Evolutionary conservation across 192 early-diverging fungal genomes (phyloP).

Genomic region (Funneliformis geosporum): DNA sequence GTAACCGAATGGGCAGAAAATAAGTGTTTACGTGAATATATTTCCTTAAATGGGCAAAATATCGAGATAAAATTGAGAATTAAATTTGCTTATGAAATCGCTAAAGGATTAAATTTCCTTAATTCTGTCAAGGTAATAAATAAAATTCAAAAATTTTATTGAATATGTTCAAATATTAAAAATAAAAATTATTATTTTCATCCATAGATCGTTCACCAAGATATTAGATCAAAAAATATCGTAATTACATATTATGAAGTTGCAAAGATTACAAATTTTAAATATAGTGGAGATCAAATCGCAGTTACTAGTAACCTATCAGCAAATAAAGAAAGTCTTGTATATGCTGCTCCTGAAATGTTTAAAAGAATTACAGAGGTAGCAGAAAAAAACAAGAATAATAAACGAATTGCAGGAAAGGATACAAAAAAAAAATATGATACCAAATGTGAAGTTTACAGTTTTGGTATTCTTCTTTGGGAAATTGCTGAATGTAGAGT

Average conservation of each 20-base stretch:
- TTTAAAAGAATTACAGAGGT: not conserved
- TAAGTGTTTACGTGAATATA: not conserved
- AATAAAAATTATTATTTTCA: not conserved
- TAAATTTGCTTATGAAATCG: not conserved
- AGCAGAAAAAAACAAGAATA: not conserved
- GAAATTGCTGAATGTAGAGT: not conserved
- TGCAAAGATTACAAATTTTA: not conserved
- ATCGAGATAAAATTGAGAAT: not conserved
- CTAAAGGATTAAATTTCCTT: not conserved
- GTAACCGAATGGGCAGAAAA: not conserved
- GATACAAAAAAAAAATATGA: not conserved
- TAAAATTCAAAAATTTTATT: no score
- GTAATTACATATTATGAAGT: not conserved
- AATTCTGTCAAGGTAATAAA: not conserved
- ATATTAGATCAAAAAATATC: not conserved
- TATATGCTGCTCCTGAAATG: not conserved
- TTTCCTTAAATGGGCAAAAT: not conserved
- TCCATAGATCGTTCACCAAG: not conserved
- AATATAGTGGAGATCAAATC: not conserved
- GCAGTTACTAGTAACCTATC: not conserved
- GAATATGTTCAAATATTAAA: not conserved
- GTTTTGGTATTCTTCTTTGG: constrained; percentile 11
- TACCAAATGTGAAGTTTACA: constrained; percentile 9
- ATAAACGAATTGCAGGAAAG: no score
- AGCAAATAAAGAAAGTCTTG: not conserved